Base-by-base conservation (phyloP, 805 yeast species). In the Peterozyma xylosa region DNA sequence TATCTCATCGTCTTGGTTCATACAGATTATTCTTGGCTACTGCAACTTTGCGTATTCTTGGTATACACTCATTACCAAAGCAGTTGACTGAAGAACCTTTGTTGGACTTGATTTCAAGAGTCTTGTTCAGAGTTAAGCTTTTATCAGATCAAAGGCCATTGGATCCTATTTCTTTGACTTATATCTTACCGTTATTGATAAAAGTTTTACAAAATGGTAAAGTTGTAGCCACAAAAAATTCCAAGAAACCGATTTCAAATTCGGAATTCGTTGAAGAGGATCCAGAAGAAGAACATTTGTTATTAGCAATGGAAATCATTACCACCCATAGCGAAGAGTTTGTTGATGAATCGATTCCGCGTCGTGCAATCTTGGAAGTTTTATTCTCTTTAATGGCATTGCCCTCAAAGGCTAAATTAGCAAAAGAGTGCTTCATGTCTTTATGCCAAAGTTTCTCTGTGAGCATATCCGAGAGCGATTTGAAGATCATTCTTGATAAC, bases 211-310 rank as follows among this genome's bases (percentile, higher is more conserved):
- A 78, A 43, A 74, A 71, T 38, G 93, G 95, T 47, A 81, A 78
- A 45, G 62, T 56, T 1, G 75, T 71, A 36, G 75, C 84, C 1
- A 53, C 75, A 42, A 73, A 67, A 49, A 76, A 74, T 53, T 67
- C 80, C 2, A 70, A 68, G 38, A 80, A 78, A 54, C 71, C 67
- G 2, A 60, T 65, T 9, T 57, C 61, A 41, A 82, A 80, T 30
- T 67, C 81, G 2, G 95, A 86, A 53, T 85, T 82, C 58, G 74
- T 74, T 30, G 91, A 87, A 44, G 96, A 86, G 58, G 87, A 81
- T 52, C 80, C 80, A n/a, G 89, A 85, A 56, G 96, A 90, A 60
- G 97, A 89, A 58, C 91, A 86, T 53, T 66, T 89, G 41, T 61
- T 85, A 41, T 66, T 91, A 45, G 84, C 91, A 0, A 62, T 90